A percentile compares a stretch with the other conserved stretches of the same genome.
phyloP scores from a whole-genome alignment of 108 stramenopile genomes.

The Poteriospumella lacustris region DNA sequence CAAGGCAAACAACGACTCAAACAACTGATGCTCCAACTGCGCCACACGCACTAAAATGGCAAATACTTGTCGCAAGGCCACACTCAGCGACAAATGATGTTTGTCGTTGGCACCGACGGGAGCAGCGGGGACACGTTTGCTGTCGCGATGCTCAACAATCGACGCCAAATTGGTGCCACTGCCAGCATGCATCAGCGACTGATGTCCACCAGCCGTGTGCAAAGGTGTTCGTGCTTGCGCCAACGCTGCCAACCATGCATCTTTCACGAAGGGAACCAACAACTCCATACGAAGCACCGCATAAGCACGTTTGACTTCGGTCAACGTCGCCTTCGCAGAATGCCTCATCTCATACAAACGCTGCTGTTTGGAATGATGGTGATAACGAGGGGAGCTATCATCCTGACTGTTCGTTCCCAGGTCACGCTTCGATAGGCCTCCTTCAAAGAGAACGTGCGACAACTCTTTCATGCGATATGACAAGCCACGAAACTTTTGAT shows the following conservation, averaged over 20 bases:
- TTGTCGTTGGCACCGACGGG: no score
- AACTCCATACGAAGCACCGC: neutral
- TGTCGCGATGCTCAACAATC: neutral
- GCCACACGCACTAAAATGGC: neutral
- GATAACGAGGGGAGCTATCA: no score
- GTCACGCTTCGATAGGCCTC: neutral
- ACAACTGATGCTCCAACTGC: neutral
- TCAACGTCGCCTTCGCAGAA: no score
- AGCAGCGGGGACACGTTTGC: neutral
- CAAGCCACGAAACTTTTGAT: neutral
- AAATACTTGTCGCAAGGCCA: neutral
- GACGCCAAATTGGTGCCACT: neutral
- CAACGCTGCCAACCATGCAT: neutral
- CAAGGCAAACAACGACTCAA: neutral
- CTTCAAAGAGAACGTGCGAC: neutral
- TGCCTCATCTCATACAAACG: no score
- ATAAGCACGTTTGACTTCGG: neutral
- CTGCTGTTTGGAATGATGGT: no score
- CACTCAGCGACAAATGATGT: neutral
- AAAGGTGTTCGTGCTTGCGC: no score
- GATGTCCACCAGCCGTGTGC: neutral
- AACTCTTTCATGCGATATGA: conserved; percentile 4
- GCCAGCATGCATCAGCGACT: neutral
- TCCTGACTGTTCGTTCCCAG: neutral
- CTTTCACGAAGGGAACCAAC: neutral